Percentiles rank a stretch among this genome's conserved stretches.
These are phyloP conservation scores for Pelargonium myrrhifolium DNA, from an alignment of 441 rosid species.

Conservation along the genomic window DNA sequence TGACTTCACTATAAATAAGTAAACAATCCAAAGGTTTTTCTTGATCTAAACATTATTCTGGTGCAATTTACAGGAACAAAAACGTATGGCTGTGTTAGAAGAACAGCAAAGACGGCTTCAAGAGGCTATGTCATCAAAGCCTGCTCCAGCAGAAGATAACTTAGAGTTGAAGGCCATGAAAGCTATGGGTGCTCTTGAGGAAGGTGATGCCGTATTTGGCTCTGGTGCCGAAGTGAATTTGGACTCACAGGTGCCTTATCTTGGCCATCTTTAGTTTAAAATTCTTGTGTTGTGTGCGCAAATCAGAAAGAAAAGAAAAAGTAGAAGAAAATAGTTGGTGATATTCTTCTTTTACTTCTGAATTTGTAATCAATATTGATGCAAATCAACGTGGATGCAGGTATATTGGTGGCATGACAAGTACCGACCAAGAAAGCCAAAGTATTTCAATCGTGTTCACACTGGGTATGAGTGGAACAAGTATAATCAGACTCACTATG, in stretches of 20 bases:
- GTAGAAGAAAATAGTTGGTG: not conserved
- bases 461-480: slow-evolving; percentile 98
- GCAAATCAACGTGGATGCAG: slow-evolving; percentile 28
- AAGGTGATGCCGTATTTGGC: slow-evolving; percentile 89
- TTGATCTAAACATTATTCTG: slow-evolving; percentile 16
- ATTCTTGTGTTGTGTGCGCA: not conserved
- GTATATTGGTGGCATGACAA: slow-evolving; percentile 99
- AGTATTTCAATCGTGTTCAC: slow-evolving; percentile 91
- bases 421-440: slow-evolving; percentile 87
- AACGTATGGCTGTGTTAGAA: slow-evolving; percentile 54
- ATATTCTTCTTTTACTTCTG: not conserved
- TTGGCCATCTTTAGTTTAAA: not conserved
- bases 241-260: slow-evolving; percentile 61
- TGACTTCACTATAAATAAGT: slow-evolving; percentile 4
- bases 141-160: slow-evolving; percentile 59
- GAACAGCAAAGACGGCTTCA: slow-evolving; percentile 64
- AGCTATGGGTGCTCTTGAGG: slow-evolving; percentile 92
- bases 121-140: slow-evolving; percentile 69
- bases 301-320: not conserved
- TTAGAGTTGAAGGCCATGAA: slow-evolving; percentile 85
- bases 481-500: slow-evolving; percentile 89
- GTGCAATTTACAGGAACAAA: slow-evolving; percentile 47
- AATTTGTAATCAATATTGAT: not conserved
- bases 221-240: slow-evolving; percentile 85
- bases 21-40: slow-evolving; percentile 10